Evolutionary conservation across 805 yeast species (phyloP).

Genomic region (Millerozyma acaciae): DNA sequence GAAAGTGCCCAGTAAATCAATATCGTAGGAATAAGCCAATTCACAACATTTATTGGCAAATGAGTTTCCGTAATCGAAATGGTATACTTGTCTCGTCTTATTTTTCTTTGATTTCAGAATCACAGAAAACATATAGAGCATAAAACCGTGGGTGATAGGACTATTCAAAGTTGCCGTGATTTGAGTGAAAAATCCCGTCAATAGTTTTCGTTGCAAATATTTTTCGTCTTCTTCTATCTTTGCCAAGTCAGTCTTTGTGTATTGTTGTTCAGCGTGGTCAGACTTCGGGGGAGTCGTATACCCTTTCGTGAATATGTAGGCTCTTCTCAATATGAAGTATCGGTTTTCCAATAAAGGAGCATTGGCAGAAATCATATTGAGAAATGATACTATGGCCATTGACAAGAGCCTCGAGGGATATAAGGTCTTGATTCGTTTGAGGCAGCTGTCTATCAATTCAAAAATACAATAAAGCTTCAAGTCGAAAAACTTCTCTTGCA

Average conservation of each 20-base stretch:
- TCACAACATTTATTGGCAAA: slow-evolving; percentile 24
- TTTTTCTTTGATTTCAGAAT: slow-evolving; percentile 14
- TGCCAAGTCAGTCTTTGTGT: slow-evolving; percentile 35
- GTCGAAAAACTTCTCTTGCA: slow-evolving; percentile 36
- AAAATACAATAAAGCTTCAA: slow-evolving; percentile 61
- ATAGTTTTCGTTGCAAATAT: slow-evolving; percentile 58
- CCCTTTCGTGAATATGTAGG: slow-evolving; percentile 59
- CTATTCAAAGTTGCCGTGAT: slow-evolving; percentile 36
- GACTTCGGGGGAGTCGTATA: slow-evolving; percentile 39
- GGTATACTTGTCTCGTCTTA: slow-evolving; percentile 3
- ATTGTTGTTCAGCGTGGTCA: slow-evolving; percentile 34
- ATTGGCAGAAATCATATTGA: slow-evolving; percentile 48
- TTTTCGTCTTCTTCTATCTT: slow-evolving; percentile 51
- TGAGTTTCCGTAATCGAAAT: slow-evolving; percentile 11
- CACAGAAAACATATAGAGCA: slow-evolving; percentile 20
- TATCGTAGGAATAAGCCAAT: slow-evolving; percentile 62
- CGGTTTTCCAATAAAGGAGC: slow-evolving; percentile 19
- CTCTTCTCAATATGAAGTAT: slow-evolving; percentile 51
- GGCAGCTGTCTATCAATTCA: slow-evolving; percentile 58
- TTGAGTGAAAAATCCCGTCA: slow-evolving; percentile 60
- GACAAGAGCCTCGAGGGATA: slow-evolving; percentile 79
- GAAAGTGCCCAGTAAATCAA: slow-evolving; percentile 48
- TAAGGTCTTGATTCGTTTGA: slow-evolving; percentile 59
- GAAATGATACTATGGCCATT: slow-evolving; percentile 58
- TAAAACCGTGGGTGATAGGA: slow-evolving; percentile 15